Conservation (phyloP, 2,329 filamentous ascomycete genomes). For the Plectosphaerella sp. region DNA sequence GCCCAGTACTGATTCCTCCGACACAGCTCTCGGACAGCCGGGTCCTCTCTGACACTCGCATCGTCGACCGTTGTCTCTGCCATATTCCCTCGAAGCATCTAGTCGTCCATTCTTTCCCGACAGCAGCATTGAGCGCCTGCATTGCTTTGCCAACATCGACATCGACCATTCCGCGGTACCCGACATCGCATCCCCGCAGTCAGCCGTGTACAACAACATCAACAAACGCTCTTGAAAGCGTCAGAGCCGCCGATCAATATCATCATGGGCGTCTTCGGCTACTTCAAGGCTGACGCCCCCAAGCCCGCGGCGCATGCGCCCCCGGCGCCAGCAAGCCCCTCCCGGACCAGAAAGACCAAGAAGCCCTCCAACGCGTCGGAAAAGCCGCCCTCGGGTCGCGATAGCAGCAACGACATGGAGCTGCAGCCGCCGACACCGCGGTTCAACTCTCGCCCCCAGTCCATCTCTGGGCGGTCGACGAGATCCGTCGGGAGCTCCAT, state of each 20-base stretch:
- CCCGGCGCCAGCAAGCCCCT: conserved; percentile 15
- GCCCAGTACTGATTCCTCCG: neutral
- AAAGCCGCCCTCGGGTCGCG: conserved; percentile 23
- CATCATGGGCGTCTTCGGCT: conserved; percentile 57
- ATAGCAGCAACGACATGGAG: conserved; percentile 36
- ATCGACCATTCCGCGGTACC: neutral
- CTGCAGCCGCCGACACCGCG: conserved; percentile 44
- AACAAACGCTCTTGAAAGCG: neutral
- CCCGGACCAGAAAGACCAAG: conserved; percentile 13
- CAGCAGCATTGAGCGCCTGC: neutral
- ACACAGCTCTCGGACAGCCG: neutral
- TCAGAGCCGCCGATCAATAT: neutral
- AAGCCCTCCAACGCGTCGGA: conserved; percentile 27
- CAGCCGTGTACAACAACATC: neutral
- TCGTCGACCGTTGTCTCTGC: neutral
- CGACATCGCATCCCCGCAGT: neutral
- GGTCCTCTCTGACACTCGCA: too few species aligned
- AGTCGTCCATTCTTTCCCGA: too few species aligned
- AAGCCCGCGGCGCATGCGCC: conserved; percentile 26
- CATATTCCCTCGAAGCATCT: too few species aligned
- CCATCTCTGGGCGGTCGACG: conserved; percentile 43
- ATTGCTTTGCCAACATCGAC: neutral
- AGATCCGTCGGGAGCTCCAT: conserved; percentile 44
- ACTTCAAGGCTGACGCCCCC: conserved; percentile 50
- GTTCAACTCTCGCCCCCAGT: conserved; percentile 47